phyloP scores from a whole-genome alignment of 805 yeast species.

The Priceomyces carsonii region DNA sequence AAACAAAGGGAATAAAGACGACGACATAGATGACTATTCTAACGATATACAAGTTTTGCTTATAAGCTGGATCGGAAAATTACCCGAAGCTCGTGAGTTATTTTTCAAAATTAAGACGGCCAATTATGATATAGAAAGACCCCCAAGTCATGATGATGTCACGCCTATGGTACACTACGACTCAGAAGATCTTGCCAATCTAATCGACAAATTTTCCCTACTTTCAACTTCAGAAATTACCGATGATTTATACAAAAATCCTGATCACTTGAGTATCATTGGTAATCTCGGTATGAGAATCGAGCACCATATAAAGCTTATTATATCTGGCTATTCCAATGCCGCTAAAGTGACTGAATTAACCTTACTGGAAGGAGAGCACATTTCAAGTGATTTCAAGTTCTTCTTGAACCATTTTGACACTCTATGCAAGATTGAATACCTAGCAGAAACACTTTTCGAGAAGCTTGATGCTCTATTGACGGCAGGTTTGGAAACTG shows the following conservation, averaged over 20 bases:
- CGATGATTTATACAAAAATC: slow-evolving; percentile 16
- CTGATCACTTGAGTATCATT: slow-evolving; percentile 12
- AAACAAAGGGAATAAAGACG: slow-evolving; percentile 15
- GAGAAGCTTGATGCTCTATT: slow-evolving; percentile 21
- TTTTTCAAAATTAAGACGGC: slow-evolving; percentile 41
- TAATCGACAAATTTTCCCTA: slow-evolving; percentile 12
- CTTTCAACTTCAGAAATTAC: slow-evolving; percentile 18
- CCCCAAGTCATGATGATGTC: not conserved
- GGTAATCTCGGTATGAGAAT: slow-evolving; percentile 15
- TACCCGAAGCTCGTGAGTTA: slow-evolving; percentile 63
- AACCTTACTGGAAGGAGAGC: slow-evolving; percentile 5
- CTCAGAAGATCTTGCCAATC: not conserved
- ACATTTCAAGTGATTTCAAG: slow-evolving; percentile 19
- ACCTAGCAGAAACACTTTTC: slow-evolving; percentile 27
- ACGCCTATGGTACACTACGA: slow-evolving; percentile 3
- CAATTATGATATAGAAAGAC: slow-evolving; percentile 8
- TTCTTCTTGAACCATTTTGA: slow-evolving; percentile 31
- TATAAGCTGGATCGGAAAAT: slow-evolving; percentile 61
- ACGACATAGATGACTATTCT: slow-evolving; percentile 49
- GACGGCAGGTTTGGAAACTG: slow-evolving; percentile 13
- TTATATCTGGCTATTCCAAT: slow-evolving; percentile 4
- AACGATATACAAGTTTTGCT: slow-evolving; percentile 61
- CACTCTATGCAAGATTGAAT: slow-evolving; percentile 29
- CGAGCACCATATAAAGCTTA: slow-evolving; percentile 13
- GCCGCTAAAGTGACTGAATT: slow-evolving; percentile 5